A percentile compares a stretch with the other conserved stretches of the same genome.
These are phyloP conservation scores for Brassica nigra DNA, from an alignment of 345 rosid species.

Conservation along the genomic window DNA sequence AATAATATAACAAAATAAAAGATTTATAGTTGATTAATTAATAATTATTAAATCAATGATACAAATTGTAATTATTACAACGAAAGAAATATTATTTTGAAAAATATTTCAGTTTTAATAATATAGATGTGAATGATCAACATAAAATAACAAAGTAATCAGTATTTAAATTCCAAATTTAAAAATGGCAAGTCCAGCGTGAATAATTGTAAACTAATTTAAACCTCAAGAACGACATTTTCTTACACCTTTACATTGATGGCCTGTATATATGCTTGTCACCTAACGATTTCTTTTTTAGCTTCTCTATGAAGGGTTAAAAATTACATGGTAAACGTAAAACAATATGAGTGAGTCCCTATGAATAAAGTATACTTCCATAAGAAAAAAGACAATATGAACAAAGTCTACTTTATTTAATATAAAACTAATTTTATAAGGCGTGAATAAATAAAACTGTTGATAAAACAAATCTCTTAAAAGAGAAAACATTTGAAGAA, in stretches of 20 bases:
- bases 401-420: slow-evolving; percentile 23
- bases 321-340: not conserved
- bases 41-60: no score
- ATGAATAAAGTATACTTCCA: not conserved
- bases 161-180: no score
- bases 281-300: slow-evolving; percentile 17
- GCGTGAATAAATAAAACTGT: not conserved
- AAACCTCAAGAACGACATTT: not conserved
- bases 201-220: not conserved
- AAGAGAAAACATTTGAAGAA: slow-evolving; percentile 24
- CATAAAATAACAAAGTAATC: not conserved
- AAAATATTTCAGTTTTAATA: no score
- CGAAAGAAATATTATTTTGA: no score
- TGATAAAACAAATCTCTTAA: not conserved
- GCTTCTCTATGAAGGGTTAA: slow-evolving; percentile 17
- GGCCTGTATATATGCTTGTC: not conserved
- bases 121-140: no score
- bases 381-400: not conserved
- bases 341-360: not conserved
- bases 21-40: no score
- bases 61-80: no score
- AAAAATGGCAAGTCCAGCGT: not conserved
- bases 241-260: slow-evolving; percentile 1
- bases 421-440: not conserved
- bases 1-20: no score